A percentile compares a stretch with the other conserved stretches of the same genome.
phyloP scores from a whole-genome alignment of 371 early-diverging fungal species.

The Mucor mucedo region DNA sequence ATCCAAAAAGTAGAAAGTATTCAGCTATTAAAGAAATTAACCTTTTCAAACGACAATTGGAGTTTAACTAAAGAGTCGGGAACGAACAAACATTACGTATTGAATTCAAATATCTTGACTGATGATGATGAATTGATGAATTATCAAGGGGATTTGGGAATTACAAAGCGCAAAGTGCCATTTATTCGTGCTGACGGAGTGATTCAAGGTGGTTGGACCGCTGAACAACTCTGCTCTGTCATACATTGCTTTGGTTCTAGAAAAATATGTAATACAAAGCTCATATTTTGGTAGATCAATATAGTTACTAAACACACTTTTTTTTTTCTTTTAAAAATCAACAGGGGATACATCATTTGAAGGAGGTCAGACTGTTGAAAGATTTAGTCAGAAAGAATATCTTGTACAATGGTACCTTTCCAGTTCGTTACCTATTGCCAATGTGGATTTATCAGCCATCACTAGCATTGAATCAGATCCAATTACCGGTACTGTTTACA shows the following conservation, averaged over 20 bases:
- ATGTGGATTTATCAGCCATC: conserved; percentile 53
- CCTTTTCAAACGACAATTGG: conserved; percentile 43
- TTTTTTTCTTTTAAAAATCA: conserved; percentile 1
- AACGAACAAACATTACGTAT: conserved; percentile 8
- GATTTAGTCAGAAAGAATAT: conserved; percentile 63
- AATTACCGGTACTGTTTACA: conserved; percentile 55
- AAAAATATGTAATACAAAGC: conserved; percentile 40
- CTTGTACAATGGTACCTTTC: conserved; percentile 47
- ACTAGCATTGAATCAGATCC: conserved; percentile 64
- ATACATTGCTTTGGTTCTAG: conserved; percentile 51
- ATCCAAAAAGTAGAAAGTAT: conserved; percentile 34
- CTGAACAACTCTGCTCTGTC: conserved; percentile 58
- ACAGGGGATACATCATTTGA: conserved; percentile 62
- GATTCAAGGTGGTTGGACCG: conserved; percentile 59
- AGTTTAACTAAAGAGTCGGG: conserved; percentile 15
- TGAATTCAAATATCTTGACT: conserved; percentile 8
- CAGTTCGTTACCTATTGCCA: conserved; percentile 37
- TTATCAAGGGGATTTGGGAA: not conserved
- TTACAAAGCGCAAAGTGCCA: conserved; percentile 12
- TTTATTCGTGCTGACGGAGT: conserved; percentile 58
- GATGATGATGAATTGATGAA: conserved; percentile 13
- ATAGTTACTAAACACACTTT: not conserved
- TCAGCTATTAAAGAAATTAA: conserved; percentile 44
- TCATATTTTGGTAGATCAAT: too few species aligned
- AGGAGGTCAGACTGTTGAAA: conserved; percentile 52